These are phyloP conservation scores for Microbotryum intermedium DNA, from an alignment of 1,284 basidiomycete species.

Conservation along the genomic window DNA sequence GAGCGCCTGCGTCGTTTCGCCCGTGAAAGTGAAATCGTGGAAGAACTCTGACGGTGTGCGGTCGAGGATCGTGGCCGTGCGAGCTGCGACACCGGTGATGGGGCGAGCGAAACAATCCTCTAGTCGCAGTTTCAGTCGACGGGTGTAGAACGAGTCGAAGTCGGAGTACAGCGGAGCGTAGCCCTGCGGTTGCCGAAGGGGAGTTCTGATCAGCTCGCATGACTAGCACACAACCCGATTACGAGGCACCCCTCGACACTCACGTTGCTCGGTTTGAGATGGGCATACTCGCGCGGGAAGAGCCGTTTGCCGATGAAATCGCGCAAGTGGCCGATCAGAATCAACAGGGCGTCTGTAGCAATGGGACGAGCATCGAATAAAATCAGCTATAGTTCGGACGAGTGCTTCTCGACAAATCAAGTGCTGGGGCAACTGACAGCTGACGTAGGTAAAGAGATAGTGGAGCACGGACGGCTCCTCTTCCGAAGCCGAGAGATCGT, in stretches of 20 bases:
- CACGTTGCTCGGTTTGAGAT: slow-evolving; percentile 72
- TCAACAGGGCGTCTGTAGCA: slow-evolving; percentile 59
- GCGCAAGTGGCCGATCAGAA: slow-evolving; percentile 80
- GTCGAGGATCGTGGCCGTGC: slow-evolving; percentile 81
- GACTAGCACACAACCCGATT: too few relatives aligned
- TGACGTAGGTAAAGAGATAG: slow-evolving; percentile 35
- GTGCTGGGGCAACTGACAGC: slow-evolving; percentile 20
- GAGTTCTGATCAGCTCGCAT: background rate
- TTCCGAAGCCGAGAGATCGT: slow-evolving; percentile 15
- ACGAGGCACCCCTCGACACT: slow-evolving; percentile 38
- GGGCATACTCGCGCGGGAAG: slow-evolving; percentile 60
- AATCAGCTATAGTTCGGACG: background rate
- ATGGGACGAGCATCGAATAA: slow-evolving; percentile 20
- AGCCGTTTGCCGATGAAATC: slow-evolving; percentile 92
- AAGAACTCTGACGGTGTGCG: slow-evolving; percentile 76
- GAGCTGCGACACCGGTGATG: slow-evolving; percentile 87
- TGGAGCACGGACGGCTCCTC: slow-evolving; percentile 28
- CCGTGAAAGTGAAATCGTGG: slow-evolving; percentile 67
- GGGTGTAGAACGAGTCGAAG: slow-evolving; percentile 98
- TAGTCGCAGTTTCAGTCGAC: slow-evolving; percentile 84
- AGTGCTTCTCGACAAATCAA: slow-evolving; percentile 8
- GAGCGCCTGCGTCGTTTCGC: slow-evolving; percentile 71
- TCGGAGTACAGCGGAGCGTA: slow-evolving; percentile 96
- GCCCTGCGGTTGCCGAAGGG: slow-evolving; percentile 50
- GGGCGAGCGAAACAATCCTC: slow-evolving; percentile 95